These are phyloP conservation scores for Nectriaceae sp. DNA, from an alignment of 2,329 filamentous ascomycete species.

Conservation along the genomic window DNA sequence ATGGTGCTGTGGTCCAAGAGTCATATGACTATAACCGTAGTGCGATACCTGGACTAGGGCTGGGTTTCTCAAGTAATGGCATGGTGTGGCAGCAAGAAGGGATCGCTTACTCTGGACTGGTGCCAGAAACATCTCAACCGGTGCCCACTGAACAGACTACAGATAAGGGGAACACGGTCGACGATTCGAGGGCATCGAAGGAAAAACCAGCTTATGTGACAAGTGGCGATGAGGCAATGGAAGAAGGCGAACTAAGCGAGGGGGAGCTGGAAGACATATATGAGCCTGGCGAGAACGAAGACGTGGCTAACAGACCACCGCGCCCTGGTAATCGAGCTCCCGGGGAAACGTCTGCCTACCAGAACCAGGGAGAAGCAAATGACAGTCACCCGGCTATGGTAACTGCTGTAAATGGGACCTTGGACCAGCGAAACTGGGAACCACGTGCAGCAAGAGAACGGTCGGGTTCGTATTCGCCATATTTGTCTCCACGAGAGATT, in stretches of 20 bases:
- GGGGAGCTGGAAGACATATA: constrained; percentile 62
- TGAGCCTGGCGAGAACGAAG: constrained; percentile 38
- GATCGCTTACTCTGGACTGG: constrained; percentile 7
- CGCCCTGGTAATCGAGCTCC: background rate
- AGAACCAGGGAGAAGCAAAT: no score
- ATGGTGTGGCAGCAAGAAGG: constrained; percentile 18
- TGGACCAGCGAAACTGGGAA: no score
- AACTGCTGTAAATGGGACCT: no score
- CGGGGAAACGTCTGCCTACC: no score
- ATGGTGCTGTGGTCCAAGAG: constrained; percentile 13
- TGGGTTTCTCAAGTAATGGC: constrained; percentile 26
- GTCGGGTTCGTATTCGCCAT: constrained; percentile 56
- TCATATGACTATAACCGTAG: constrained; percentile 29
- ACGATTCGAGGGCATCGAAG: constrained; percentile 1
- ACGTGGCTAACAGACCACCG: background rate
- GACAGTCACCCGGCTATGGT: no score
- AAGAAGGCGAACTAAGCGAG: constrained; percentile 80
- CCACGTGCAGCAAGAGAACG: constrained; percentile 47
- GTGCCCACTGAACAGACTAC: background rate
- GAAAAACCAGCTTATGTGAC: constrained; percentile 4
- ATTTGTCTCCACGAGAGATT: constrained; percentile 52
- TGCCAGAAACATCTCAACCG: background rate
- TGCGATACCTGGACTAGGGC: constrained; percentile 37
- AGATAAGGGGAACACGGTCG: background rate
- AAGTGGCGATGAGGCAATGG: constrained; percentile 35